Conservation (phyloP, 495 filamentous ascomycete genomes). For the Podospora tetraspora region DNA sequence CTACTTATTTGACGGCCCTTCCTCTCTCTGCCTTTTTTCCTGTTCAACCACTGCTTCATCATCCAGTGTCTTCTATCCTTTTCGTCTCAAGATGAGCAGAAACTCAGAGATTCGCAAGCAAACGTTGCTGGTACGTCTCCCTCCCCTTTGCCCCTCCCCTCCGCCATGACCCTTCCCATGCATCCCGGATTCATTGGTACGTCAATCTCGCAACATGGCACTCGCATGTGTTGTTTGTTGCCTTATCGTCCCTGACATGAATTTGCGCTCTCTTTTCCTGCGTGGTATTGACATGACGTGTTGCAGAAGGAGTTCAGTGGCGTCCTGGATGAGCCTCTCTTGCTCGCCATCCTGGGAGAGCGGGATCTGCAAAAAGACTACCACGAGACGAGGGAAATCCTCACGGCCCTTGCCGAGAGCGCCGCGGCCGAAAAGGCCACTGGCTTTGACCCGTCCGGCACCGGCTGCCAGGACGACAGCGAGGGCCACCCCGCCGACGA, state of each 20-base stretch:
- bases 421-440: slow-evolving; percentile 61
- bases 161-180: neutral
- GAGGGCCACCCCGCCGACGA: slow-evolving; percentile 18
- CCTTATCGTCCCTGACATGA: neutral
- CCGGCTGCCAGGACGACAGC: slow-evolving; percentile 31
- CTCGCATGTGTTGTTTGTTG: neutral
- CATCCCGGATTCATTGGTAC: neutral
- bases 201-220: neutral
- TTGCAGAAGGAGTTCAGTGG: slow-evolving; percentile 28
- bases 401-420: slow-evolving; percentile 54
- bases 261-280: neutral
- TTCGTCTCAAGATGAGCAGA: neutral
- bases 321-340: slow-evolving; percentile 28
- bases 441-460: slow-evolving; percentile 75
- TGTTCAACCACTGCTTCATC: neutral
- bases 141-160: neutral
- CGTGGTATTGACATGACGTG: neutral
- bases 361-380: slow-evolving; percentile 63
- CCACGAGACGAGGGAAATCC: slow-evolving; percentile 52
- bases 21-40: neutral
- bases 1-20: neutral
- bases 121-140: neutral
- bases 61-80: neutral
- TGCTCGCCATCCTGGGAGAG: slow-evolving; percentile 28
- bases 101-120: neutral